phyloP scores from a whole-genome alignment of 2,329 filamentous ascomycete genomes.

The Xylaria sp. region DNA sequence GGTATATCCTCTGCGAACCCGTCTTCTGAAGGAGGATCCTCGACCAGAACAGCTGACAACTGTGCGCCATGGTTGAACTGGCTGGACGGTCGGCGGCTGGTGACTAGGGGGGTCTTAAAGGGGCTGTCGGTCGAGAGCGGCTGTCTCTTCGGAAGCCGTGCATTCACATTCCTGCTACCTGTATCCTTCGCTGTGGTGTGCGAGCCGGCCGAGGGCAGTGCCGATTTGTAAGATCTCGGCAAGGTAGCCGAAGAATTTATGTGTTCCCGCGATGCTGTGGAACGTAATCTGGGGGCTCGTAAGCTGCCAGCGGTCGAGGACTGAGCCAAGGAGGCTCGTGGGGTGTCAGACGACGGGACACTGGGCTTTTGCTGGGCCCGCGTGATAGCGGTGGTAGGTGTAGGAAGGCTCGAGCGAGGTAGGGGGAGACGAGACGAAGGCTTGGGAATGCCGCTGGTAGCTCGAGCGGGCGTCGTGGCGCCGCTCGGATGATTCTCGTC shows the following conservation, averaged over 20 bases:
- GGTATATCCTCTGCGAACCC: slow-evolving; percentile 30
- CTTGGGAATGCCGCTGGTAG: slow-evolving; percentile 45
- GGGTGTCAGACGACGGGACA: slow-evolving; percentile 34
- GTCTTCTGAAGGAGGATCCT: slow-evolving; percentile 22
- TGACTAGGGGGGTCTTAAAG: slow-evolving; percentile 41
- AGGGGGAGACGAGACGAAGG: slow-evolving; percentile 49
- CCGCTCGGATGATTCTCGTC: slow-evolving; percentile 41
- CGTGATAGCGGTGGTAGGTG: slow-evolving; percentile 24
- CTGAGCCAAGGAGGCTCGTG: slow-evolving; percentile 37
- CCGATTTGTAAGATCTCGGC: slow-evolving; percentile 42
- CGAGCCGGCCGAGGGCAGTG: slow-evolving; percentile 40
- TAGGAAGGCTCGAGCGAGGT: slow-evolving; percentile 44
- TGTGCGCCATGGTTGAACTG: slow-evolving; percentile 39
- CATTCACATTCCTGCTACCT: slow-evolving; percentile 38
- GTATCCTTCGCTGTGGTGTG: slow-evolving; percentile 39
- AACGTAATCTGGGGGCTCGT: slow-evolving; percentile 43
- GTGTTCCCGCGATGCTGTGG: slow-evolving; percentile 46
- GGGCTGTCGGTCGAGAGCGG: slow-evolving; percentile 35
- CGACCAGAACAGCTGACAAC: slow-evolving; percentile 27
- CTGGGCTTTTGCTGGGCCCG: slow-evolving; percentile 24
- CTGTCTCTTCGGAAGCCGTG: slow-evolving; percentile 32
- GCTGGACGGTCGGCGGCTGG: slow-evolving; percentile 42
- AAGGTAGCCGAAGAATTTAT: slow-evolving; percentile 40
- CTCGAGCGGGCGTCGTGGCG: slow-evolving; percentile 32
- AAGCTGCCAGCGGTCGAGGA: slow-evolving; percentile 33